These are phyloP conservation scores for Hypoxylon subgilvum DNA, from an alignment of 495 filamentous ascomycete genomes.

Conservation along the genomic window DNA sequence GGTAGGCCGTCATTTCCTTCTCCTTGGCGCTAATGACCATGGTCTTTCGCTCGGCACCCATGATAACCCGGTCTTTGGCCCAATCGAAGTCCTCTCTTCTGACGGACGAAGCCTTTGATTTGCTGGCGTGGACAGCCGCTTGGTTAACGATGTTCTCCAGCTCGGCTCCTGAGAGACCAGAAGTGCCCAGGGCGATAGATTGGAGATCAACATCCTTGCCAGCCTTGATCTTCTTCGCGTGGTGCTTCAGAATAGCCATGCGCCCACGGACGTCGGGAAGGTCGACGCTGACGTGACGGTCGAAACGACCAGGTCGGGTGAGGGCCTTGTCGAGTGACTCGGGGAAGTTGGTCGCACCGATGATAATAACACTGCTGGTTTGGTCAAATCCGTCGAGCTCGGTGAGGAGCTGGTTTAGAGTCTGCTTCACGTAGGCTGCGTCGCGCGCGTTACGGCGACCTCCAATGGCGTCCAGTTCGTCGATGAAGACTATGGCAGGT, in stretches of 20 bases:
- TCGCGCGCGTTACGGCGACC: conserved; percentile 92
- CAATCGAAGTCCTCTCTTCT: conserved; percentile 85
- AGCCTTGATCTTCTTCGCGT: conserved; percentile 84
- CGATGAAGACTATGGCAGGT: conserved; percentile 97
- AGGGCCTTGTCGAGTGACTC: conserved; percentile 92
- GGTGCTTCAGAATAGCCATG: conserved; percentile 87
- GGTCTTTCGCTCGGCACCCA: conserved; percentile 89
- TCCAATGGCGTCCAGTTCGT: conserved; percentile 95
- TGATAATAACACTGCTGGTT: conserved; percentile 89
- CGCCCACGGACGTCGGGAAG: conserved; percentile 95
- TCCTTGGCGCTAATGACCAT: conserved; percentile 85
- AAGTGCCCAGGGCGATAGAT: conserved; percentile 81
- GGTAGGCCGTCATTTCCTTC: conserved; percentile 92
- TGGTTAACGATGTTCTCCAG: conserved; percentile 97
- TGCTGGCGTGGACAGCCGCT: conserved; percentile 88
- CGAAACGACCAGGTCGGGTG: conserved; percentile 92
- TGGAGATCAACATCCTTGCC: conserved; percentile 79
- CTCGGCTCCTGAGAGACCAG: conserved; percentile 93
- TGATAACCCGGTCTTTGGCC: conserved; percentile 98
- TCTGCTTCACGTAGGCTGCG: conserved; percentile 95
- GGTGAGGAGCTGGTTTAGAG: conserved; percentile 95
- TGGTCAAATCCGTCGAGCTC: conserved; percentile 97
- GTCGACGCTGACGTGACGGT: conserved; percentile 85
- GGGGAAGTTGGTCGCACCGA: conserved; percentile 95
- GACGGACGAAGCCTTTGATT: conserved; percentile 75